phyloP scores from a whole-genome alignment of 208 protist genomes.

The Porcisia deanei region DNA sequence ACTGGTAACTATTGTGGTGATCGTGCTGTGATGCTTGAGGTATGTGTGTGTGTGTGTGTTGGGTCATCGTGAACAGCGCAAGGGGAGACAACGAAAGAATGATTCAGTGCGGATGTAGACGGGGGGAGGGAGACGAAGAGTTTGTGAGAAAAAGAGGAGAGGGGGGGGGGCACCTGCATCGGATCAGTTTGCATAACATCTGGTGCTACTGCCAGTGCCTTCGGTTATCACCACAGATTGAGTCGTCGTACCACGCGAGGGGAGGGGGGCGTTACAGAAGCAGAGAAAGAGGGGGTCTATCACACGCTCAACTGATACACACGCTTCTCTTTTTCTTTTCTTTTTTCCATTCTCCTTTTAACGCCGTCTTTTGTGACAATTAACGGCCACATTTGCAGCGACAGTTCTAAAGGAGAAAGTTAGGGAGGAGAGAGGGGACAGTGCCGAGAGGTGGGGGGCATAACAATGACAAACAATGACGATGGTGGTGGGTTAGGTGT shows the following conservation, averaged over 20 bases:
- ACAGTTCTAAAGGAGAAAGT: neutral
- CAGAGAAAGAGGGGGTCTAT: neutral
- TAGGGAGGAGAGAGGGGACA: conserved; percentile 7
- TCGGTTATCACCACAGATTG: neutral
- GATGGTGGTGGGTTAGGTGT: too few relatives aligned
- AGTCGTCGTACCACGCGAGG: neutral
- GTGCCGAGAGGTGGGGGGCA: neutral
- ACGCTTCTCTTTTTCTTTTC: neutral
- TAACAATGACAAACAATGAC: too few relatives aligned
- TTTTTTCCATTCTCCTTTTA: conserved; percentile 2
- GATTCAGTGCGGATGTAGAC: neutral
- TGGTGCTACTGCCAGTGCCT: neutral
- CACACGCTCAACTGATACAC: neutral
- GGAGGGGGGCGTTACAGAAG: neutral
- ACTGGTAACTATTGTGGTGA: neutral
- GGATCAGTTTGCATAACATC: neutral
- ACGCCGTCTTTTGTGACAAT: neutral
- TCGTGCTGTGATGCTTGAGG: neutral
- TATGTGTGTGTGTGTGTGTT: neutral
- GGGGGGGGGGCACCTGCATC: neutral
- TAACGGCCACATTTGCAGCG: neutral
- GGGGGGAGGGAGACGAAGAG: neutral
- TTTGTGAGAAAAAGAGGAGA: neutral
- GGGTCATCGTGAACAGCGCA: neutral
- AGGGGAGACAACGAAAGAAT: neutral